Conservation (phyloP, 306 rosid species). For the Cicer arietinum region DNA sequence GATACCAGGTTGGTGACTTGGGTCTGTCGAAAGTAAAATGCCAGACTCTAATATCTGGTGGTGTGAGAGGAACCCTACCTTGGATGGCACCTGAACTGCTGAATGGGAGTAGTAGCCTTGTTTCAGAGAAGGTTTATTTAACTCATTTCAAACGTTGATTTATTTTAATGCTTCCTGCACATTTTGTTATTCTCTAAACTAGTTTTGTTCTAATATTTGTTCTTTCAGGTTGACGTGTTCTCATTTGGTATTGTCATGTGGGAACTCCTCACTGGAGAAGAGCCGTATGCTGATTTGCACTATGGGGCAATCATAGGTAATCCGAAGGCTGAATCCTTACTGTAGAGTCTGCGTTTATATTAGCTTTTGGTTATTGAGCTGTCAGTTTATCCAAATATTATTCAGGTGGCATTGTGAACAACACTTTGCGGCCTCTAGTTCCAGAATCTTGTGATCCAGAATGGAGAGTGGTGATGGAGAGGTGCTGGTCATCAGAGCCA, state of each 20-base stretch:
- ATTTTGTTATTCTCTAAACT: conserved; percentile 27
- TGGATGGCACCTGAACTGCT: conserved; percentile 99
- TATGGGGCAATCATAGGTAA: conserved; percentile 95
- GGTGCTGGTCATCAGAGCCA: conserved; percentile 90
- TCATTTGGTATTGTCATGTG: conserved; percentile 89
- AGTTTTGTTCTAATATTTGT: conserved; percentile 16
- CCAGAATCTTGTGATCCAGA: conserved; percentile 78
- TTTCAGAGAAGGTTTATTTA: conserved; percentile 80
- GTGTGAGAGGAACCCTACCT: conserved; percentile 95
- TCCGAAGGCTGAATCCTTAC: conserved; percentile 2
- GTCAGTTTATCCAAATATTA: conserved; percentile 27
- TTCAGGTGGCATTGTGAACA: conserved; percentile 92
- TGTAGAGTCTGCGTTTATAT: not conserved
- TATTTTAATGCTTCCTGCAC: conserved; percentile 18
- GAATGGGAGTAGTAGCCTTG: conserved; percentile 93
- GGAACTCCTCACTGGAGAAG: conserved; percentile 96
- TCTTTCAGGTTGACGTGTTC: conserved; percentile 82
- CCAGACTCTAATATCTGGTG: conserved; percentile 87
- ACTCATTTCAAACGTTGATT: conserved; percentile 4
- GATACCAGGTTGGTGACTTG: conserved; percentile 85
- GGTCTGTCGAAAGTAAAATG: conserved; percentile 96
- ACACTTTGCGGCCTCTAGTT: conserved; percentile 81
- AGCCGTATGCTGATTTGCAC: conserved; percentile 90
- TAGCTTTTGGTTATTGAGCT: conserved; percentile 37
- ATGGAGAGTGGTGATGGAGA: conserved; percentile 82